phyloP scores from a whole-genome alignment of 805 yeast genomes.

The Ogataea ramenticola region DNA sequence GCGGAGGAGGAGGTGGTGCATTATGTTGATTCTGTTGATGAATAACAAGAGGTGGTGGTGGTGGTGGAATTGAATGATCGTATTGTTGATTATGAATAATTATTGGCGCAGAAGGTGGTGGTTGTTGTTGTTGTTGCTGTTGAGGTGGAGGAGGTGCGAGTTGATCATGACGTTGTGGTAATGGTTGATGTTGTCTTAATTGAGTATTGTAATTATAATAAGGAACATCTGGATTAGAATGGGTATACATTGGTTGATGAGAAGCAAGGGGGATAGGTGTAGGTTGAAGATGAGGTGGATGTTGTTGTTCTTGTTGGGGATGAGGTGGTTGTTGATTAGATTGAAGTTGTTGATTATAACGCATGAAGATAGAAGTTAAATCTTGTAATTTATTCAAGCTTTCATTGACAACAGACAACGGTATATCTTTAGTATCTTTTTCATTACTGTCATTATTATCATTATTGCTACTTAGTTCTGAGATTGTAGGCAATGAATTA shows the following conservation, averaged over 20 bases:
- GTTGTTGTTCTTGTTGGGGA: neutral
- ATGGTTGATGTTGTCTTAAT: neutral
- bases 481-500: no score
- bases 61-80: neutral
- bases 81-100: neutral
- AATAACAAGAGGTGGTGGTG: neutral
- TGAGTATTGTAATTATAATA: neutral
- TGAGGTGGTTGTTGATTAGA: neutral
- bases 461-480: no score
- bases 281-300: neutral
- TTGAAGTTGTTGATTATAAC: neutral
- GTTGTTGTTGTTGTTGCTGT: neutral
- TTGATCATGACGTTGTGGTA: neutral
- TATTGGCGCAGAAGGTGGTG: neutral
- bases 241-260: neutral
- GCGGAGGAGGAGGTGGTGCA: neutral
- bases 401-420: neutral
- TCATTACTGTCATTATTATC: no score
- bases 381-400: constrained; percentile 1
- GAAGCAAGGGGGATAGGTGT: no score
- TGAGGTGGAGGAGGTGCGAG: neutral
- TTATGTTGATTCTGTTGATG: neutral
- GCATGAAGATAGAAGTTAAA: neutral
- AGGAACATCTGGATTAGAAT: neutral
- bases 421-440: no score